phyloP scores from a whole-genome alignment of 2,329 filamentous ascomycete species.

The Hortaea sp. region DNA sequence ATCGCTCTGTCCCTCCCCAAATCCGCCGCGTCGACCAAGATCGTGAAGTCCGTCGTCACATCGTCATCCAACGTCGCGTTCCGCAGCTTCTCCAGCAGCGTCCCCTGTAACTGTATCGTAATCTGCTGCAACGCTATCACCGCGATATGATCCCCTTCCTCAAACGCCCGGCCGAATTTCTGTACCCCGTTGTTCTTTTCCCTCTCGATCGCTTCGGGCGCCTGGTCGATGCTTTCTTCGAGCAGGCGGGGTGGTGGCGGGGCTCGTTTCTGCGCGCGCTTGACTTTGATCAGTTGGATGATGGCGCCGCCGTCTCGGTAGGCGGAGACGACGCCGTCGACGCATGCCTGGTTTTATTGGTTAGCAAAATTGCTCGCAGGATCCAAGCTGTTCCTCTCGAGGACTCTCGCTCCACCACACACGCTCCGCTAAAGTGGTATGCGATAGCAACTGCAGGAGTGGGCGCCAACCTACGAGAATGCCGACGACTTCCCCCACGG shows the following conservation, averaged over 20 bases:
- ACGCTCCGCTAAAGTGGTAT: not conserved
- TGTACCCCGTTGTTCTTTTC: constrained; percentile 21
- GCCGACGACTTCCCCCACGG: constrained; percentile 6
- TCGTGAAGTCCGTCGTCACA: constrained; percentile 18
- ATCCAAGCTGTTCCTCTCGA: no score
- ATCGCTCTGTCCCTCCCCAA: constrained; percentile 21
- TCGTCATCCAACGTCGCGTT: constrained; percentile 22
- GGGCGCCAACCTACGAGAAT: constrained; percentile 3
- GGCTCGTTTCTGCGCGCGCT: constrained; percentile 19
- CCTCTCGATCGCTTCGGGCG: constrained; percentile 23
- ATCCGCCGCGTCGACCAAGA: constrained; percentile 22
- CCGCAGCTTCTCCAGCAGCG: constrained; percentile 21
- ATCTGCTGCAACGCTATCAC: constrained; percentile 23
- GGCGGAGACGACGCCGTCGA: constrained; percentile 4
- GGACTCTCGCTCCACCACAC: no score
- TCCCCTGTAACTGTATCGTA: constrained; percentile 21
- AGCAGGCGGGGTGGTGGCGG: constrained; percentile 21
- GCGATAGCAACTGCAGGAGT: not conserved
- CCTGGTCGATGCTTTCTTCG: constrained; percentile 22
- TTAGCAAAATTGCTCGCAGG: no score
- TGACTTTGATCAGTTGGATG: constrained; percentile 23
- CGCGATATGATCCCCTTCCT: constrained; percentile 21
- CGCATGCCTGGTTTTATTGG: not conserved
- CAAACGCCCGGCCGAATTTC: constrained; percentile 22
- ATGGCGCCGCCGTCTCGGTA: constrained; percentile 17